Evolutionary conservation across 306 rosid genomes (phyloP).

Genomic region (Acacia confusa): DNA sequence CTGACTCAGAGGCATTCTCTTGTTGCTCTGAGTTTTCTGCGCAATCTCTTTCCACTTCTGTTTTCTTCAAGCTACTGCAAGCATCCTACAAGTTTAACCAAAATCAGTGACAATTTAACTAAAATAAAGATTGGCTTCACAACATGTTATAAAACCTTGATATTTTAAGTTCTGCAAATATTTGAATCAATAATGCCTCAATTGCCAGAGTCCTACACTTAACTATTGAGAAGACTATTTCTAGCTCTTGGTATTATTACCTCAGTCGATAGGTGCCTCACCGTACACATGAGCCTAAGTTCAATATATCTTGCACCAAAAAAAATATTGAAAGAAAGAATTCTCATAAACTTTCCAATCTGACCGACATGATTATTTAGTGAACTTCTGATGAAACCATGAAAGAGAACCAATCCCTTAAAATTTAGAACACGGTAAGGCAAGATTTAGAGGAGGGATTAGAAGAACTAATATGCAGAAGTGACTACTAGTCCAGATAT

Average conservation of each 20-base stretch:
- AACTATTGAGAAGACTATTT: background rate
- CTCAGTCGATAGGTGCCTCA: background rate
- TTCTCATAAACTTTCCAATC: background rate
- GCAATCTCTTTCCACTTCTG: conserved; percentile 30
- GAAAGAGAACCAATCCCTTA: conserved; percentile 14
- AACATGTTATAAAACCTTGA: background rate
- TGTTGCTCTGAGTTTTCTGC: conserved; percentile 37
- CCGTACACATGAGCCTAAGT: background rate
- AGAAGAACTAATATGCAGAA: conserved; percentile 3
- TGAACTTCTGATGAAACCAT: background rate
- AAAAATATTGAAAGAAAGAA: background rate
- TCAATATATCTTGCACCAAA: background rate
- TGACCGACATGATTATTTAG: background rate
- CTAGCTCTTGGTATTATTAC: background rate
- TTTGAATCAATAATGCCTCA: background rate
- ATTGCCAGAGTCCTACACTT: background rate
- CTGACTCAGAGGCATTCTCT: conserved; percentile 31
- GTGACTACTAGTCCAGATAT: background rate
- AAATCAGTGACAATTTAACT: conserved; percentile 17
- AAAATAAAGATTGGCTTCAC: background rate
- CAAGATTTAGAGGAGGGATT: background rate
- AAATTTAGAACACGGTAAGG: background rate
- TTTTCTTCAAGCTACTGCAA: conserved; percentile 35
- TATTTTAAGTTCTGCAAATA: background rate
- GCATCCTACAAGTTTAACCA: conserved; percentile 43